Conservation (phyloP, 306 rosid species). For the Prunus armeniaca region DNA sequence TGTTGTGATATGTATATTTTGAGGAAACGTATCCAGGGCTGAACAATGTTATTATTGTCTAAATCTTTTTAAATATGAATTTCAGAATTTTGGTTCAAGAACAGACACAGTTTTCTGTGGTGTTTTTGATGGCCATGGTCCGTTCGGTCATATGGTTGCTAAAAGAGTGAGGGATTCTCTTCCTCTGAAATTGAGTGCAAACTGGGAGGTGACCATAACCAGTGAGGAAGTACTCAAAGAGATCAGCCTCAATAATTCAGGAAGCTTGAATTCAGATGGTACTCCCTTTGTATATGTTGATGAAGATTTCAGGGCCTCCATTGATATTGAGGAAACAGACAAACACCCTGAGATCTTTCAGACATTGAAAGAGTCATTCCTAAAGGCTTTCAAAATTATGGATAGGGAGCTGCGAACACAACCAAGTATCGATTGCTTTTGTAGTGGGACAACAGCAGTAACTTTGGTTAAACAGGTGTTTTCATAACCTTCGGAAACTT, state of each 20-base stretch:
- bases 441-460: slow-evolving; percentile 98
- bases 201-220: slow-evolving; percentile 67
- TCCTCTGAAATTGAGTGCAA: slow-evolving; percentile 81
- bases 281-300: slow-evolving; percentile 56
- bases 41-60: slow-evolving; percentile 2
- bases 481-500: slow-evolving; percentile 11
- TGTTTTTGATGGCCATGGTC: slow-evolving; percentile 98
- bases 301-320: slow-evolving; percentile 57
- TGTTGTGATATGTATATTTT: neutral
- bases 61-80: slow-evolving; percentile 16
- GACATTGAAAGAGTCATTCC: slow-evolving; percentile 71
- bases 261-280: slow-evolving; percentile 70
- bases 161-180: slow-evolving; percentile 97
- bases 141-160: slow-evolving; percentile 97
- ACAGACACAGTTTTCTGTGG: slow-evolving; percentile 87
- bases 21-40: neutral
- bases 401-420: slow-evolving; percentile 82
- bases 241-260: slow-evolving; percentile 55
- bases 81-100: slow-evolving; percentile 86
- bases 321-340: slow-evolving; percentile 60
- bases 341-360: slow-evolving; percentile 74
- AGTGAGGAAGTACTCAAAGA: slow-evolving; percentile 70
- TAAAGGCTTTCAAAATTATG: slow-evolving; percentile 83
- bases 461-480: slow-evolving; percentile 85
- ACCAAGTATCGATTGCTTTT: slow-evolving; percentile 74